These are phyloP conservation scores for Vigna unguiculata DNA, from an alignment of 306 rosid species.

Conservation along the genomic window DNA sequence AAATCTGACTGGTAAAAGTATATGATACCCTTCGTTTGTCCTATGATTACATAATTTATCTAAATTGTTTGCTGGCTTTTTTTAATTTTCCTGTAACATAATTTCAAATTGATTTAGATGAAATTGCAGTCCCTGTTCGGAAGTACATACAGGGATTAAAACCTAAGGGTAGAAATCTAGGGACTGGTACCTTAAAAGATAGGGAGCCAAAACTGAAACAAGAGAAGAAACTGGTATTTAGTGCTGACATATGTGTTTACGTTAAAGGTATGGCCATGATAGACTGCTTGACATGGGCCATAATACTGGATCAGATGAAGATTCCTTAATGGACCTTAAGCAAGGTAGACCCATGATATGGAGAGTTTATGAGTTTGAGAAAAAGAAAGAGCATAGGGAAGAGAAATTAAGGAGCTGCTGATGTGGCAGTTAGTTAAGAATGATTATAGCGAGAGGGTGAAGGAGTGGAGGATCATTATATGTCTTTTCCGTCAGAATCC, in stretches of 20 bases:
- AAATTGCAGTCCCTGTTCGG: background rate
- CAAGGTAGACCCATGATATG: too few relatives aligned
- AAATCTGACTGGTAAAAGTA: constrained; percentile 12
- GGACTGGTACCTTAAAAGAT: background rate
- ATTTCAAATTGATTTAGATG: constrained; percentile 22
- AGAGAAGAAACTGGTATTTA: background rate
- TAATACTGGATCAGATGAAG: too few relatives aligned
- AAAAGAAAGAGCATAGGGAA: too few relatives aligned
- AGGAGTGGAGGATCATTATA: too few relatives aligned
- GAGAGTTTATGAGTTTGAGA: too few relatives aligned
- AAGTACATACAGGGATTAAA: background rate
- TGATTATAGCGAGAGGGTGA: too few relatives aligned
- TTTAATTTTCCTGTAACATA: background rate
- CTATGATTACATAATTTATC: constrained; percentile 29
- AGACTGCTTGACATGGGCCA: too few relatives aligned
- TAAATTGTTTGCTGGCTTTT: background rate
- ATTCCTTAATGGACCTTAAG: too few relatives aligned
- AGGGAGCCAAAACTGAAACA: too few relatives aligned
- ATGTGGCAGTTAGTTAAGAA: too few relatives aligned
- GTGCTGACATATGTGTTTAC: background rate
- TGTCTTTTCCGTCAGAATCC: too few relatives aligned
- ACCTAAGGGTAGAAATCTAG: background rate
- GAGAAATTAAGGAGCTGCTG: too few relatives aligned
- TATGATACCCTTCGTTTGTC: constrained; percentile 37
- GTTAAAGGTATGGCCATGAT: background rate